Evolutionary conservation across 1,284 basidiomycete genomes (phyloP).

Genomic region (Rhodotorula sp.): DNA sequence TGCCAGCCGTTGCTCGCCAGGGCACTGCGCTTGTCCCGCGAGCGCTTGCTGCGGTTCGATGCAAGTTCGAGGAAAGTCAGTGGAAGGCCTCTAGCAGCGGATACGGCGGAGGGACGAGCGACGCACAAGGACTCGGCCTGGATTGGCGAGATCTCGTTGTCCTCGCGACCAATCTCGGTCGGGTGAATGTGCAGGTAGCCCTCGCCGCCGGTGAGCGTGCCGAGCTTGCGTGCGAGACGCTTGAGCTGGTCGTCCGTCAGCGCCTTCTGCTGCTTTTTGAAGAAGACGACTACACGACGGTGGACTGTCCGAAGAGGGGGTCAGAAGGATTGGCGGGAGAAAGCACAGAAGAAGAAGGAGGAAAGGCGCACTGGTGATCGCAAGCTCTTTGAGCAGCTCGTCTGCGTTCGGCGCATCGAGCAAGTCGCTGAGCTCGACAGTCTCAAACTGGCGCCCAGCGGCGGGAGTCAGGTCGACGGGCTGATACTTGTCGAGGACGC

Average conservation of each 20-base stretch:
- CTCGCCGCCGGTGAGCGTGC: slow-evolving; percentile 18
- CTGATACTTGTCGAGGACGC: slow-evolving; percentile 41
- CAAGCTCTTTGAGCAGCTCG: slow-evolving; percentile 45
- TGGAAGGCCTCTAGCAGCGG: no score
- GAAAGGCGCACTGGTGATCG: slow-evolving; percentile 34
- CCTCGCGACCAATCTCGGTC: not conserved
- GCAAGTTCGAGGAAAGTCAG: no score
- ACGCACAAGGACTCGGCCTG: not conserved
- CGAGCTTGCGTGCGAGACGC: slow-evolving; percentile 39
- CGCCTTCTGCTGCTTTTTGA: slow-evolving; percentile 25
- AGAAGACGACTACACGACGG: slow-evolving; percentile 43
- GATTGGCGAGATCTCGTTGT: slow-evolving; percentile 18
- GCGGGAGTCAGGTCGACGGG: slow-evolving; percentile 42
- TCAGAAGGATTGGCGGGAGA: not conserved
- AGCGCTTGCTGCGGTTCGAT: not conserved
- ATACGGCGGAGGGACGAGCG: not conserved
- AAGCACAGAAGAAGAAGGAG: not conserved
- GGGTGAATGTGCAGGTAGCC: slow-evolving; percentile 47
- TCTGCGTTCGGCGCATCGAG: slow-evolving; percentile 39
- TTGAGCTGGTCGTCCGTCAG: slow-evolving; percentile 21
- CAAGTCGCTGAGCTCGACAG: slow-evolving; percentile 41
- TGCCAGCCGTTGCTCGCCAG: not conserved
- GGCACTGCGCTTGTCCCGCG: not conserved
- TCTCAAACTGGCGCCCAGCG: slow-evolving; percentile 41
- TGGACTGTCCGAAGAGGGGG: not conserved